Evolutionary conservation across 768 basidiomycete genomes (phyloP), one percentile per base, ranked within the genome.

Genomic region (Mycena galopus): DNA sequence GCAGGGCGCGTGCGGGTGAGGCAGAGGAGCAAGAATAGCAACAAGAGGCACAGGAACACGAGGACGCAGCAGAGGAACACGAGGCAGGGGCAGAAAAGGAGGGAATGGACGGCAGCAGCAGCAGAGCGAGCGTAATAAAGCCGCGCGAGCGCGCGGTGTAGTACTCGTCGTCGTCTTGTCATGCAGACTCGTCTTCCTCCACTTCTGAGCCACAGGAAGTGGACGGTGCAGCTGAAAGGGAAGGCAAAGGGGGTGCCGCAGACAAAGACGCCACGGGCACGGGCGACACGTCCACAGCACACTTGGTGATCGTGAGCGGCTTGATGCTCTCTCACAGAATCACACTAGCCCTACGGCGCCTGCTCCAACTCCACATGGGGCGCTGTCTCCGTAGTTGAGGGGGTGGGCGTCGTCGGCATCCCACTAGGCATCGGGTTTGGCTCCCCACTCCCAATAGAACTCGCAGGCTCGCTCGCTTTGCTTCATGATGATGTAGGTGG

Each of bases 261-360:
- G 56, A n/a, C n/a, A n/a, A n/a, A n/a, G n/a, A n/a, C n/a, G 39
- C 10, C 17, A 53, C 11, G 69, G 63, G 37, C n/a, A 50, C 39
- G 29, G 69, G 62, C 30, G 69, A 71, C n/a, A n/a, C n/a, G n/a
- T n/a, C n/a, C 4, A 65, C 56, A 2, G 62, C 30, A 30, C 71
- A 66, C 27, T 73, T 73, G 50, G 39, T 50, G 21, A 73, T 56
- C 17, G 37, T 55, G 1, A 73, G 37, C 21, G 71, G 66, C 61
- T 68, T 73, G 66, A 68, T 73, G 44, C 32, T 73, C 66, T 73
- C 68, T 61, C 71, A 68, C 11, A 66, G 66, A 3, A 73, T 21
- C 9, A 67, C 17, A 32, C 53, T n/a, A 23, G 3, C 58, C 2
- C 33, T 23, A 21, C 63, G 35, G 19, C 35, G 42, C 4, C 42